Evolutionary conservation across 2,329 filamentous ascomycete genomes (phyloP).

Genomic region (Dactylellina leptospora): DNA sequence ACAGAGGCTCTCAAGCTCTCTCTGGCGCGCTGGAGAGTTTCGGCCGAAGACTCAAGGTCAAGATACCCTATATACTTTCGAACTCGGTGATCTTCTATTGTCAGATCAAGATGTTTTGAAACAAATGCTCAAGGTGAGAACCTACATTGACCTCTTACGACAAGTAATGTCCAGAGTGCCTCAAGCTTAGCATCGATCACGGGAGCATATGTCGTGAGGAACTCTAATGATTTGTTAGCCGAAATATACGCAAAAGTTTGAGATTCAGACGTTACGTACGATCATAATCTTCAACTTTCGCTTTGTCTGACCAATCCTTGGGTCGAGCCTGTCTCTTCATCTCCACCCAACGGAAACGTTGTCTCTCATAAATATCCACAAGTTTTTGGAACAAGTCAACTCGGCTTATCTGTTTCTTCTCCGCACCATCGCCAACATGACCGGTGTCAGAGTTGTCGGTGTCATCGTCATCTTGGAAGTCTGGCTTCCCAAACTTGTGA

Average conservation of each 20-base stretch:
- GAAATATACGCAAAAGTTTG: too few species aligned
- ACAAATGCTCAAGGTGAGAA: not conserved
- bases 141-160: not conserved
- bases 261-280: not conserved
- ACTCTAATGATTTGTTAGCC: not conserved
- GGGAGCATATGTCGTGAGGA: not conserved
- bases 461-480: not conserved
- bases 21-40: not conserved
- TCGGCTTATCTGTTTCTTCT: not conserved
- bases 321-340: not conserved
- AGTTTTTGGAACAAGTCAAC: conserved; percentile 16
- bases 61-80: conserved; percentile 2
- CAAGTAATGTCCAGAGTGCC: not conserved
- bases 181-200: not conserved
- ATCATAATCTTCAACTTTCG: not conserved
- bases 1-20: conserved; percentile 6
- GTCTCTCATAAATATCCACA: not conserved
- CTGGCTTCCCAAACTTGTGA: not conserved
- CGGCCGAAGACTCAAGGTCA: not conserved
- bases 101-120: not conserved
- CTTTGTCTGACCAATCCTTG: not conserved
- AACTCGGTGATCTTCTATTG: conserved; percentile 11
- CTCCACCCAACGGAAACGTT: conserved; percentile 3
- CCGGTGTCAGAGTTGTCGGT: not conserved
- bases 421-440: not conserved